phyloP scores from a whole-genome alignment of 495 filamentous ascomycete genomes.

The Xylaria longipes region DNA sequence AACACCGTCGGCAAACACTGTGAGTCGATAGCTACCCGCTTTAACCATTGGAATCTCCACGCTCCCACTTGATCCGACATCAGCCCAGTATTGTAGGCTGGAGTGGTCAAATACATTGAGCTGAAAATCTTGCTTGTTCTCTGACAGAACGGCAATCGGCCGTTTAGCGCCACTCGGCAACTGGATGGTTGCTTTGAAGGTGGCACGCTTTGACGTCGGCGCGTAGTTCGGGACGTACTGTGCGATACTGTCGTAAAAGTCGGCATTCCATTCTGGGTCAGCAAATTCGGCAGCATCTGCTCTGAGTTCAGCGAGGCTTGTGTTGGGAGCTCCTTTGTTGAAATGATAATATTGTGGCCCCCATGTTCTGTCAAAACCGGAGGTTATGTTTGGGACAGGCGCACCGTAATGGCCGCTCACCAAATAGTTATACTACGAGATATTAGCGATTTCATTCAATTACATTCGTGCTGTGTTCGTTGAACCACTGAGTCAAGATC shows the following conservation, averaged over 20 bases:
- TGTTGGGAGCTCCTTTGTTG: constrained; percentile 52
- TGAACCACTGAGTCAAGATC: background rate
- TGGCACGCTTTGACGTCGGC: constrained; percentile 50
- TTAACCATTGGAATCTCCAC: constrained; percentile 57
- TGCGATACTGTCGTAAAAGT: constrained; percentile 64
- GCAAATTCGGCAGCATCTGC: constrained; percentile 55
- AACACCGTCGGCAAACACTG: constrained; percentile 62
- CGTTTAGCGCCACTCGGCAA: constrained; percentile 53
- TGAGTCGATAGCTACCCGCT: constrained; percentile 59
- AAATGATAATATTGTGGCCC: constrained; percentile 65
- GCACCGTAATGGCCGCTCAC: constrained; percentile 65
- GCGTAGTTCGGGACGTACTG: constrained; percentile 60
- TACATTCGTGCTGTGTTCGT: background rate
- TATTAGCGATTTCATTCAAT: background rate
- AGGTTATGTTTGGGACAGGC: constrained; percentile 62
- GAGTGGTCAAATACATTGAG: constrained; percentile 58
- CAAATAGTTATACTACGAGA: constrained; percentile 40
- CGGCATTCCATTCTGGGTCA: constrained; percentile 56
- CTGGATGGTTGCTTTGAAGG: constrained; percentile 50
- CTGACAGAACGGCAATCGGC: constrained; percentile 59
- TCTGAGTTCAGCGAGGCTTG: constrained; percentile 49
- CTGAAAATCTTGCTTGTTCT: constrained; percentile 60
- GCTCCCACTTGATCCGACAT: constrained; percentile 52
- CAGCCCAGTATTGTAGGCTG: constrained; percentile 64
- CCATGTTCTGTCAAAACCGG: constrained; percentile 64